These are phyloP conservation scores for Vicia sativa DNA, from an alignment of 306 rosid genomes.

Conservation along the genomic window DNA sequence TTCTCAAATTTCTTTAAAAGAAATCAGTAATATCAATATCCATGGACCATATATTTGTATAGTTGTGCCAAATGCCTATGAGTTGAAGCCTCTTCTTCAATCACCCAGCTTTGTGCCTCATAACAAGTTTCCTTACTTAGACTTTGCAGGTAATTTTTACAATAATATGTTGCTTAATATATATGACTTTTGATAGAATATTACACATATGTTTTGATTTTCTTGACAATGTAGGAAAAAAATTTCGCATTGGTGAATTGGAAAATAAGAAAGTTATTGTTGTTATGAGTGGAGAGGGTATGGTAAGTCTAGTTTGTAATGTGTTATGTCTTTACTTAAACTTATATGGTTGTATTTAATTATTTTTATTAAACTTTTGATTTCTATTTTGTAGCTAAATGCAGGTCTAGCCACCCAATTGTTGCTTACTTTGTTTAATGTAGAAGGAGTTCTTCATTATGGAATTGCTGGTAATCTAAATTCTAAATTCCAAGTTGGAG, in stretches of 20 bases:
- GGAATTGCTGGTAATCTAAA: conserved; percentile 85
- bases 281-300: conserved; percentile 68
- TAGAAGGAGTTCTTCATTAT: conserved; percentile 66
- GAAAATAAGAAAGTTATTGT: conserved; percentile 55
- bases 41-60: conserved; percentile 75
- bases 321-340: neutral
- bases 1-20: conserved; percentile 35
- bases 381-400: conserved; percentile 57
- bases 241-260: conserved; percentile 66
- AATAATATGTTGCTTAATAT: neutral
- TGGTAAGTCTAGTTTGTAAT: conserved; percentile 49
- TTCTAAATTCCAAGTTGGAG: conserved; percentile 72
- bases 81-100: conserved; percentile 73
- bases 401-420: conserved; percentile 69
- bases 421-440: conserved; percentile 56
- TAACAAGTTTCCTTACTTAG: conserved; percentile 50
- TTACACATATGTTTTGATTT: neutral
- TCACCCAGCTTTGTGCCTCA: conserved; percentile 54
- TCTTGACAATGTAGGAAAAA: conserved; percentile 50
- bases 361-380: neutral
- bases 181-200: neutral
- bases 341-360: neutral
- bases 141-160: conserved; percentile 56
- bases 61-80: conserved; percentile 75
- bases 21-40: conserved; percentile 47